Evolutionary conservation across 176 grass and related monocot genomes (phyloP), one percentile per base, ranked within the genome.

Genomic region (Hordeum marinum): DNA sequence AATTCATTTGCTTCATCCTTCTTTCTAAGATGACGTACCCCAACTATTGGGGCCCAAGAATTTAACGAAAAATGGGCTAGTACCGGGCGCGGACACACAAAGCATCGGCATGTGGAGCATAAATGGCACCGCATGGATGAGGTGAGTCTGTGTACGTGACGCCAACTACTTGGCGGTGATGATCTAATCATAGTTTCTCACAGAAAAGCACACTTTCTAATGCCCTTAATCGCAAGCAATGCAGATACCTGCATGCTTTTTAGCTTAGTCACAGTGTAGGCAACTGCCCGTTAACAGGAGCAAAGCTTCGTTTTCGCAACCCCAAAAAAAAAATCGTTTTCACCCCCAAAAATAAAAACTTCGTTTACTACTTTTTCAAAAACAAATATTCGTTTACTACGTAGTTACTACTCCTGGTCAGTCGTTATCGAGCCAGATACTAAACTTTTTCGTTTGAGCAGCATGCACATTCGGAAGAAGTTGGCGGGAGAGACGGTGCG

Each of bases 161-260:
- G n/a, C 46, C 15, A 36, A 17, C 6, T 39, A 78, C 18, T 25
- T 37, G 18, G 10, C 25, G 80, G 36, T 71, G 34, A 64, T 71
- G 34, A 64, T 70, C 46, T 71, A 20, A 81, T 68, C 11, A 27
- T 72, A 11, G 5, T 58, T 39, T 69, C 4, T 41, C n/a, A 0
- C 32, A 57, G 3, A 71, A 71, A 71, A 69, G 65, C 9, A 8
- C 7, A 32, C 32, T 82, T 82, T 40, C 18, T n/a, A 37, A 9
- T 50, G 54, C 13, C 80, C 55, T 61, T 50, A 15, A 61, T 61
- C 68, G 5, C 36, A 83, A 61, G 80, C 68, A 61, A 83, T 43
- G 52, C 36, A 32, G 35, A 61, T 45, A 6, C 77, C 20, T 54
- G 42, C 11, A 15, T 20, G 37, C 37, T 29, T 64, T 79, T 64